Evolutionary conservation across 495 filamentous ascomycete species (phyloP).

Genomic region (Beverwykella pulmonaria): DNA sequence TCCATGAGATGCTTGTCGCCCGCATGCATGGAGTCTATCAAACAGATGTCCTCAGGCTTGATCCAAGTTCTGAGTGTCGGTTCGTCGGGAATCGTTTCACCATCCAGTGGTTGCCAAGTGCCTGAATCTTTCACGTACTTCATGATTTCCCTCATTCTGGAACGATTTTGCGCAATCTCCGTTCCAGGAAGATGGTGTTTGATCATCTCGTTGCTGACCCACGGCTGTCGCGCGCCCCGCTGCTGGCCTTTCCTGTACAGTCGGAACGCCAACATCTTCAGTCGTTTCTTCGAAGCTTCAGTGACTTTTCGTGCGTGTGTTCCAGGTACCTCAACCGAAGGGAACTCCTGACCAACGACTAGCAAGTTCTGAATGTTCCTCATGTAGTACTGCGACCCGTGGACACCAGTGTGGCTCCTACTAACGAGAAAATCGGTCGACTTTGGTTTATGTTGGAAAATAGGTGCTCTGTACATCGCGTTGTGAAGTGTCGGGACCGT

Average conservation of each 20-base stretch:
- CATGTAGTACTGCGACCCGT: conserved; percentile 75
- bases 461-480: conserved; percentile 88
- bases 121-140: conserved; percentile 79
- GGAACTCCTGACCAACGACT: conserved; percentile 88
- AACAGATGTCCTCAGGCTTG: conserved; percentile 90
- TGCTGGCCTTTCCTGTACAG: conserved; percentile 73
- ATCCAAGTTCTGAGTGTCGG: conserved; percentile 79
- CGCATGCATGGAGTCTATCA: conserved; percentile 95
- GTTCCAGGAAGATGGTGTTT: conserved; percentile 85
- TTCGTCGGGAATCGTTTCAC: conserved; percentile 75
- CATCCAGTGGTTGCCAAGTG: conserved; percentile 75
- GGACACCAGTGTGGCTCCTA: conserved; percentile 70
- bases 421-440: conserved; percentile 85
- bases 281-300: conserved; percentile 87
- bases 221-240: conserved; percentile 14
- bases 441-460: conserved; percentile 83
- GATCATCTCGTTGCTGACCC: conserved; percentile 55
- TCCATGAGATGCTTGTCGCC: conserved; percentile 82
- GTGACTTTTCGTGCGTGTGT: conserved; percentile 93
- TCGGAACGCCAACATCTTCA: conserved; percentile 92
- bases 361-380: conserved; percentile 87
- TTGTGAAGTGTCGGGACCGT: conserved; percentile 89
- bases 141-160: conserved; percentile 97
- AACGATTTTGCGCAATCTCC: conserved; percentile 85
- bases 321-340: conserved; percentile 86